Base-by-base conservation (phyloP, 2,329 filamentous ascomycete species). In the Ascochyta clinopodiicola region DNA sequence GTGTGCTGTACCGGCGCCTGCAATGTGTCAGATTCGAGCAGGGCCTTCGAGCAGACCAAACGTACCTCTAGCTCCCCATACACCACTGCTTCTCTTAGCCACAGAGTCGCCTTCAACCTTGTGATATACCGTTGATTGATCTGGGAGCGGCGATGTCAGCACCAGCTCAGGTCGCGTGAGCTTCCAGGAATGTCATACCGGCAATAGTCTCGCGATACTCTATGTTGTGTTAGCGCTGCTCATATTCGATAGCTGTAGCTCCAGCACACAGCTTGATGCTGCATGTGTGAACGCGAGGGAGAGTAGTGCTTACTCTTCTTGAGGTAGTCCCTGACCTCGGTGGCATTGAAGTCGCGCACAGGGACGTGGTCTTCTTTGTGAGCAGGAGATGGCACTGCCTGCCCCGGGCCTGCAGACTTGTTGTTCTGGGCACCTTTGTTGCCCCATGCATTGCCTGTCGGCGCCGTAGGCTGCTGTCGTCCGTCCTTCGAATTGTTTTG, bases 341-440 rank as follows among this genome's bases (percentile, higher is more conserved):
- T 69, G 6, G 74, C 70, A 64, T 80, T 80, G 71, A 80, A 81
- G 47, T 75, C 76, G 39, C 67, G 70, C 49, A 76, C 72, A 3
- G 74, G 72, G 29, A 70, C 64, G 54, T 76, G 69, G 35, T 59
- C 44, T 56, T 64, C 66, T 24, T 57, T 64, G 42, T 63, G 60
- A 42, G 53, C 55, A 40, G 51, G 50, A 50, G 40, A 63, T 57
- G 52, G 51, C 53, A 55, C 56, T 47, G 51, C 52, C 13, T 56
- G 54, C 25, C 61, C 59, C 36, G 62, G 38, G 15, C 61, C 63
- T 22, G 66, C 57, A 51, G 60, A 62, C 47, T 75, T 75, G 36
- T 74, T 75, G 45, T 35, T 42, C 19, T 56, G 52, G 8, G 36
- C 22, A 35, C 66, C 69, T 49, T 74, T 75, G 22, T 55, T 53